phyloP scores from a whole-genome alignment of 805 yeast genomes.

The Lipomyces sp. region DNA sequence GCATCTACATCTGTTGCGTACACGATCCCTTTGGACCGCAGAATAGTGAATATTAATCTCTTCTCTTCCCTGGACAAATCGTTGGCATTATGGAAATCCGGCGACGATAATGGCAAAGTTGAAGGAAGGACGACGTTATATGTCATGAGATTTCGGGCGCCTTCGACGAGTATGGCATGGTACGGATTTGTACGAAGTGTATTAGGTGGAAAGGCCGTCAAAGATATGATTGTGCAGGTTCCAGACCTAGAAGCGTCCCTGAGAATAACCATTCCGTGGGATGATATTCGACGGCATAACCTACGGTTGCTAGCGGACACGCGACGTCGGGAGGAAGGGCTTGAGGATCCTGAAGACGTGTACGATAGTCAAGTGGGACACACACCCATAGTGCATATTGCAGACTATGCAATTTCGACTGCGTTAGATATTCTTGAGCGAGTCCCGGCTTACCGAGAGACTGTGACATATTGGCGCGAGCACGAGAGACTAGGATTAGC shows the following conservation, averaged over 20 bases:
- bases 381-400: constrained; percentile 24
- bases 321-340: constrained; percentile 5
- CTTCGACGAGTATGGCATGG: constrained; percentile 65
- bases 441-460: constrained; percentile 32
- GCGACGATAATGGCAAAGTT: constrained; percentile 23
- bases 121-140: constrained; percentile 48
- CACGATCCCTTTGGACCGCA: constrained; percentile 33
- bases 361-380: background rate
- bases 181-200: constrained; percentile 58
- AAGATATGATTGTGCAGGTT: constrained; percentile 48
- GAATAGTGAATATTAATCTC: constrained; percentile 52
- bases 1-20: constrained; percentile 31
- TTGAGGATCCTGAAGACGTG: background rate
- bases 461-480: constrained; percentile 39
- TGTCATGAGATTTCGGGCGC: constrained; percentile 61
- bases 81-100: constrained; percentile 53
- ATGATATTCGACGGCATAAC: constrained; percentile 21
- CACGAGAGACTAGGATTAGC: constrained; percentile 55
- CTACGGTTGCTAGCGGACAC: constrained; percentile 6
- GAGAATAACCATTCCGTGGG: constrained; percentile 54
- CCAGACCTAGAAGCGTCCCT: constrained; percentile 55
- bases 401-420: constrained; percentile 50
- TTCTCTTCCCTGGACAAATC: constrained; percentile 75
- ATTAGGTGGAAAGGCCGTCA: constrained; percentile 48
- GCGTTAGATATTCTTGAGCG: constrained; percentile 47